A percentile compares a stretch with the other conserved stretches of the same genome.
Conservation (phyloP, 129 eudicot species). For the Flaveria bidentis region DNA sequence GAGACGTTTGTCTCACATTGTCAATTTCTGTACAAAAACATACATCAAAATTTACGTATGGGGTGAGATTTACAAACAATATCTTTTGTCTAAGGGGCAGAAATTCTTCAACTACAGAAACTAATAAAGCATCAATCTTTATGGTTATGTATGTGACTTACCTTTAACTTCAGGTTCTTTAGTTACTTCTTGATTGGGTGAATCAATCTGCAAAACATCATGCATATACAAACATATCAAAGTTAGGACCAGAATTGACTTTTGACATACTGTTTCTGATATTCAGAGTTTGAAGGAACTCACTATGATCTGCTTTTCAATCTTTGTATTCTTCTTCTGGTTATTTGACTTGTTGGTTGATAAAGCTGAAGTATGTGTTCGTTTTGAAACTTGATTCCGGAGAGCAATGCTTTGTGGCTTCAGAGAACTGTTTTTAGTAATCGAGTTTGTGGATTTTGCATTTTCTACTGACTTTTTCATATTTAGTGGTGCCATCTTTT, state of each 20-base stretch:
- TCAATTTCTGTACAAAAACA: constrained; percentile 39
- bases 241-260: constrained; percentile 9
- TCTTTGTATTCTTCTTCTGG: constrained; percentile 41
- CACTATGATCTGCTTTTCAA: constrained; percentile 35
- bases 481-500: constrained; percentile 36
- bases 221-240: constrained; percentile 44
- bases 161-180: constrained; percentile 41
- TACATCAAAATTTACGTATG: constrained; percentile 1
- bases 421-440: constrained; percentile 18
- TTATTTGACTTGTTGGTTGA: constrained; percentile 32
- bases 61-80: not conserved
- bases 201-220: constrained; percentile 31
- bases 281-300: constrained; percentile 29
- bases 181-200: constrained; percentile 31
- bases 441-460: constrained; percentile 40
- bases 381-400: constrained; percentile 23
- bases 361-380: constrained; percentile 13
- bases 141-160: constrained; percentile 22
- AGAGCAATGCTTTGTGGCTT: constrained; percentile 36
- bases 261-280: not conserved
- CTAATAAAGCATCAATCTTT: not conserved
- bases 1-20: constrained; percentile 12
- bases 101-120: not conserved
- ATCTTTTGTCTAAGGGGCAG: not conserved
- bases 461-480: constrained; percentile 42